Percentiles rank a stretch among this genome's conserved stretches.
phyloP scores from a whole-genome alignment of 176 grass and related monocot species.

The Cenchrus purpureus region DNA sequence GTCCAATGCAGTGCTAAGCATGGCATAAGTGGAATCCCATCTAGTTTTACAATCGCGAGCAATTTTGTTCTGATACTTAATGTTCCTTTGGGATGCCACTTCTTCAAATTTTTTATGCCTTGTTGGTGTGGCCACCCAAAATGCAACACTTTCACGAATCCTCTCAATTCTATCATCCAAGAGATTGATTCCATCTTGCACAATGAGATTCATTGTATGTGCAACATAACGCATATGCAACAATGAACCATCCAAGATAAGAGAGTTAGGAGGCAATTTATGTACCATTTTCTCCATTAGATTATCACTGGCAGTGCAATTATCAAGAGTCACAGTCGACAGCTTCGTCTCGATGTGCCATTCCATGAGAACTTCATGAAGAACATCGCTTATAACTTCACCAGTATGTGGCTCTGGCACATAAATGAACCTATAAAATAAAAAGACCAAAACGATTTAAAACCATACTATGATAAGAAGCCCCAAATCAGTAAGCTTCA shows the following conservation, averaged over 20 bases:
- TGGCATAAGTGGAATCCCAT: background rate
- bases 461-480: background rate
- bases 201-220: background rate
- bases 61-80: background rate
- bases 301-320: background rate
- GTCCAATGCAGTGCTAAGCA: background rate
- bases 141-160: background rate
- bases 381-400: background rate
- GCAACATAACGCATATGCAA: background rate
- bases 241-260: background rate
- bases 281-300: background rate
- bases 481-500: background rate
- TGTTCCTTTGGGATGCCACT: background rate
- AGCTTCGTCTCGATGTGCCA: background rate
- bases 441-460: background rate
- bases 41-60: background rate
- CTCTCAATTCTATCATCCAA: background rate
- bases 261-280: background rate
- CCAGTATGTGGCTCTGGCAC: background rate
- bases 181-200: background rate
- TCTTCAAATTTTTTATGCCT: background rate
- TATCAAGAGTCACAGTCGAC: background rate
- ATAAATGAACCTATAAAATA: background rate
- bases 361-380: background rate
- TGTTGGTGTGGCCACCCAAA: background rate